These are phyloP conservation scores for Candida smagusa DNA, from an alignment of 1,139 yeast genomes.

Conservation along the genomic window DNA sequence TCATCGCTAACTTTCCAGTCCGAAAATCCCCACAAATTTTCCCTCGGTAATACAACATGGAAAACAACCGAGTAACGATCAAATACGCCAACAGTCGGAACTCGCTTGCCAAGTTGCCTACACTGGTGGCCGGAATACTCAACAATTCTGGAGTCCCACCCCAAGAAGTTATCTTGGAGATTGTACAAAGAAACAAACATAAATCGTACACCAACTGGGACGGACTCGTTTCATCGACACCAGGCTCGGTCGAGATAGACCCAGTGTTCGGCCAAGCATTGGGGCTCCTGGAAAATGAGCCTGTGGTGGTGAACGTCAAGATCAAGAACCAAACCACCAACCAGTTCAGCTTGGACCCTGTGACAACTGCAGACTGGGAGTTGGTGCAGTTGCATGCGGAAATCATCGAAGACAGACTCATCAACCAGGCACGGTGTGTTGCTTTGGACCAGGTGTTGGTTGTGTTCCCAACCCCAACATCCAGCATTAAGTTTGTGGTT, in stretches of 20 bases:
- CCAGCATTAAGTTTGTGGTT: slow-evolving; percentile 62
- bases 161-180: slow-evolving; percentile 60
- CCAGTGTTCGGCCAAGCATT: slow-evolving; percentile 41
- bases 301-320: slow-evolving; percentile 40
- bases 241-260: slow-evolving; percentile 35
- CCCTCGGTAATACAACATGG: slow-evolving; percentile 24
- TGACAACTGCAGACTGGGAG: slow-evolving; percentile 84
- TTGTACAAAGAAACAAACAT: slow-evolving; percentile 20
- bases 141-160: slow-evolving; percentile 53
- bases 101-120: slow-evolving; percentile 60
- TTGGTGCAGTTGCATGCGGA: slow-evolving; percentile 80
- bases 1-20: not conserved
- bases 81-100: slow-evolving; percentile 39
- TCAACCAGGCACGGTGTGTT: slow-evolving; percentile 81
- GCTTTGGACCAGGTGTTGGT: slow-evolving; percentile 57
- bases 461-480: slow-evolving; percentile 67
- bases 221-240: slow-evolving; percentile 50
- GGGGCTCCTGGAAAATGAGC: slow-evolving; percentile 46
- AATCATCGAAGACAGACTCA: slow-evolving; percentile 67
- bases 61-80: slow-evolving; percentile 32
- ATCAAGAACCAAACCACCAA: slow-evolving; percentile 50
- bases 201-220: slow-evolving; percentile 74
- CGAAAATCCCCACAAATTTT: not conserved
- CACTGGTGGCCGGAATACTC: slow-evolving; percentile 44
- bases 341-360: slow-evolving; percentile 75